Conservation (phyloP, 345 rosid species). For the Cardamine resedifolia region DNA sequence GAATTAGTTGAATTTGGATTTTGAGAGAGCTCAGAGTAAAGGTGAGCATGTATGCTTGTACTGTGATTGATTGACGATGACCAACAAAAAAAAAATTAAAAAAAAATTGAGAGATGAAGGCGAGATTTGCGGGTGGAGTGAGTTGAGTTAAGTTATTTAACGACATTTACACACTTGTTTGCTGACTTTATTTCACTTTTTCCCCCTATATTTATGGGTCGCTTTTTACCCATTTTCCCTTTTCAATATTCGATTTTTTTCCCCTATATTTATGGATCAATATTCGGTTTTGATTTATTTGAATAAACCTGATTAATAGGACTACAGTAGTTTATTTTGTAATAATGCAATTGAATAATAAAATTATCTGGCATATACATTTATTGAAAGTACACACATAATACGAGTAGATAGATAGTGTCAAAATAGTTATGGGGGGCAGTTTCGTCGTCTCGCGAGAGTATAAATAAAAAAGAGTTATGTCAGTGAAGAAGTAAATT, state of each 20-base stretch:
- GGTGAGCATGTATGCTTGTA: not conserved
- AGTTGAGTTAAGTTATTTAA: constrained; percentile 23
- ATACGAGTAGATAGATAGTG: constrained; percentile 1
- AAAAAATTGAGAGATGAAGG: not conserved
- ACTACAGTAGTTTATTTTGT: not conserved
- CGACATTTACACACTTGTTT: constrained; percentile 25
- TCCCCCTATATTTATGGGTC: not conserved
- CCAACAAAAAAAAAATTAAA: not conserved
- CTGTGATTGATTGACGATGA: not conserved
- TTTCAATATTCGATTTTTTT: constrained; percentile 3
- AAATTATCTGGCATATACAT: not conserved
- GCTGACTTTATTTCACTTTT: constrained; percentile 32
- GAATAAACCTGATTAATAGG: not conserved
- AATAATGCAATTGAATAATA: not conserved
- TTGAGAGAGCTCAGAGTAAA: constrained; percentile 28
- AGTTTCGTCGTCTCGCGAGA: not conserved
- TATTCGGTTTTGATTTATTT: constrained; percentile 5
- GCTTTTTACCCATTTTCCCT: constrained; percentile 3
- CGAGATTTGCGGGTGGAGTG: constrained; percentile 43
- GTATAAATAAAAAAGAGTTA: not conserved
- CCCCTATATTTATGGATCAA: constrained; percentile 3
- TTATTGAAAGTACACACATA: not conserved
- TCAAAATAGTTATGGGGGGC: not conserved
- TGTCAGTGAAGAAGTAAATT: constrained; percentile 9
- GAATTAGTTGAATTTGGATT: not conserved